Evolutionary conservation across 371 early-diverging fungal genomes (phyloP).

Genomic region (Vairimorpha necatrix): DNA sequence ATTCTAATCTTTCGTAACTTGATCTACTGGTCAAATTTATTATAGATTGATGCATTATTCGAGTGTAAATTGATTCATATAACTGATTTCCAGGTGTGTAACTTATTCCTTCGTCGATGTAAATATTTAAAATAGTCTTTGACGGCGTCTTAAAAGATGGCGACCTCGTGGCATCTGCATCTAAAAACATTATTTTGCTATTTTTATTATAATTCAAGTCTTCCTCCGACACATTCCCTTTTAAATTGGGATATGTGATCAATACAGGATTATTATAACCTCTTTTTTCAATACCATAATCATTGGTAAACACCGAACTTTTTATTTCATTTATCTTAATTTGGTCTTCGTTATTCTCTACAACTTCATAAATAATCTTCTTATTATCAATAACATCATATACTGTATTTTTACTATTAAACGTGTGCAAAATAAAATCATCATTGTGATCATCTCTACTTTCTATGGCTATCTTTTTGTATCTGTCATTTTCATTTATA

Average conservation of each 20-base stretch:
- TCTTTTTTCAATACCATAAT: too few relatives aligned
- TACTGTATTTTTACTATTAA: conserved; percentile 2
- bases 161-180: neutral
- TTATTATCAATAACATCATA: conserved; percentile 16
- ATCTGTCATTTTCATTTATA: neutral
- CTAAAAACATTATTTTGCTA: neutral
- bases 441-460: neutral
- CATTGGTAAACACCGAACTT: neutral
- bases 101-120: neutral
- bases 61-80: conserved; percentile 32
- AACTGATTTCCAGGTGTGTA: conserved; percentile 12
- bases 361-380: neutral
- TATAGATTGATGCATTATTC: conserved; percentile 21
- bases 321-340: neutral
- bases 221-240: neutral
- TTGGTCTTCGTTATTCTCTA: neutral
- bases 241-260: neutral
- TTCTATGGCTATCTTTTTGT: neutral
- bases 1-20: neutral
- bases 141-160: neutral
- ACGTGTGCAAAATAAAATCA: conserved; percentile 30
- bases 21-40: neutral
- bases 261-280: neutral
- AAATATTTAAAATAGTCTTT: neutral
- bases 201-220: neutral